Conservation (phyloP, 345 rosid species). For the Laguncularia racemosa region DNA sequence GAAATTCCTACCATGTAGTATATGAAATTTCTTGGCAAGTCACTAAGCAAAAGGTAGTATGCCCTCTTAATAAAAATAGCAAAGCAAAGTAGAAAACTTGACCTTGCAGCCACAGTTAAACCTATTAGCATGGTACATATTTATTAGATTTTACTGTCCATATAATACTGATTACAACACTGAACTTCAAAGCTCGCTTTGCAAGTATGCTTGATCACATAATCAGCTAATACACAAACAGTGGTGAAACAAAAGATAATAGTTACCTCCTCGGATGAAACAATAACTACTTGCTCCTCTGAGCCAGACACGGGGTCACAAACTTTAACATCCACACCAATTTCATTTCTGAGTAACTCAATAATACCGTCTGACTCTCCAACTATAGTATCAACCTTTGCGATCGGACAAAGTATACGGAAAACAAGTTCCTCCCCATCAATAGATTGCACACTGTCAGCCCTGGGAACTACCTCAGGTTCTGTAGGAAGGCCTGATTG, state of each 20-base stretch:
- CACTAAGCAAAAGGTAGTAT: neutral
- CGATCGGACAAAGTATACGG: slow-evolving; percentile 84
- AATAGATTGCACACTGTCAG: slow-evolving; percentile 49
- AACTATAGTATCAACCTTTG: slow-evolving; percentile 56
- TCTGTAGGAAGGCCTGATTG: slow-evolving; percentile 43
- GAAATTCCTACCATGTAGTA: slow-evolving; percentile 1
- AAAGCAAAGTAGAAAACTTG: too few species aligned
- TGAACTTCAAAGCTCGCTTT: too few species aligned
- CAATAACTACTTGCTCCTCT: slow-evolving; percentile 74
- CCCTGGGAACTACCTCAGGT: slow-evolving; percentile 31
- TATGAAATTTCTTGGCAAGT: slow-evolving; percentile 3
- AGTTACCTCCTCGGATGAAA: slow-evolving; percentile 92
- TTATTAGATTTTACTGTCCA: too few species aligned
- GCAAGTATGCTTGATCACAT: too few species aligned
- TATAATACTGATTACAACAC: too few species aligned
- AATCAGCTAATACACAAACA: neutral
- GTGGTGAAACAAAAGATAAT: slow-evolving; percentile 1
- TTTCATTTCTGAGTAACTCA: slow-evolving; percentile 77
- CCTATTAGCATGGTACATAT: too few species aligned
- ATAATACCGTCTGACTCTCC: slow-evolving; percentile 76
- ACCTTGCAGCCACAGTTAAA: too few species aligned
- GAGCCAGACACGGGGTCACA: slow-evolving; percentile 75
- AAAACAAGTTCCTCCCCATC: slow-evolving; percentile 80
- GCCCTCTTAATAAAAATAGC: too few species aligned
- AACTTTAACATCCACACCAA: slow-evolving; percentile 87